Base-by-base conservation (phyloP, 2,329 filamentous ascomycete species). In the Nectriaceae sp. region DNA sequence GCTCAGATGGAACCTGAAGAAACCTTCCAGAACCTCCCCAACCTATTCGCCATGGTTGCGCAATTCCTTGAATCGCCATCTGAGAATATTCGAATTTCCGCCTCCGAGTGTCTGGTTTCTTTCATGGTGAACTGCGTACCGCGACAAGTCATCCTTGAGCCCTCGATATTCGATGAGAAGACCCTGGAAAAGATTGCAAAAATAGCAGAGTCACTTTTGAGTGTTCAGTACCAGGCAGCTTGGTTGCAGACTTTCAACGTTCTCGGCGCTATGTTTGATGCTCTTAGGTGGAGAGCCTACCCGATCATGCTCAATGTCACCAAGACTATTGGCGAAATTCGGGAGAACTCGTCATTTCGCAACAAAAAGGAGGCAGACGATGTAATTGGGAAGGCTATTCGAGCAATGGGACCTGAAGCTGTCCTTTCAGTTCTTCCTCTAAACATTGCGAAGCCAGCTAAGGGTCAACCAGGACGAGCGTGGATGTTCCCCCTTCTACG, bases 231-330 rank as follows among this genome's bases (percentile, higher is more conserved):
- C 65, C 94, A 97, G 72, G 84, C 87, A 21, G 94, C 94, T 3
- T 97, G 93, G 90, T 85, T 89, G 72, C 92, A 99, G 67, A 91
- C 95, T 1, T 97, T 97, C 73, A 90, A 85, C 58, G 89, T 97
- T 6, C 78, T 96, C 29, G 85, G 85, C 6, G 88, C 90, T 45
- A 89, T 96, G 75, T 96, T 96, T 57, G 90, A 96, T 61, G 81
- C 87, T 2, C 75, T 97, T 50, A 84, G 88, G 59, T 97, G 93
- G 93, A 85, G 85, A 50, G 85, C 92, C 3, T 81, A 87, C 59
- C 90, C 92, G 5, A 85, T 91, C 52, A 77, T 97, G 54, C 77
- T 84, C 40, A 85, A 85, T 46, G 82, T 94, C 38, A 83, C 92
- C 52, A 88, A 85, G 65, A 86, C 82, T 2, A 79, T 99, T 47